Evolutionary conservation across 2,329 filamentous ascomycete genomes (phyloP).

Genomic region (Proliferodiscus dingleyae): DNA sequence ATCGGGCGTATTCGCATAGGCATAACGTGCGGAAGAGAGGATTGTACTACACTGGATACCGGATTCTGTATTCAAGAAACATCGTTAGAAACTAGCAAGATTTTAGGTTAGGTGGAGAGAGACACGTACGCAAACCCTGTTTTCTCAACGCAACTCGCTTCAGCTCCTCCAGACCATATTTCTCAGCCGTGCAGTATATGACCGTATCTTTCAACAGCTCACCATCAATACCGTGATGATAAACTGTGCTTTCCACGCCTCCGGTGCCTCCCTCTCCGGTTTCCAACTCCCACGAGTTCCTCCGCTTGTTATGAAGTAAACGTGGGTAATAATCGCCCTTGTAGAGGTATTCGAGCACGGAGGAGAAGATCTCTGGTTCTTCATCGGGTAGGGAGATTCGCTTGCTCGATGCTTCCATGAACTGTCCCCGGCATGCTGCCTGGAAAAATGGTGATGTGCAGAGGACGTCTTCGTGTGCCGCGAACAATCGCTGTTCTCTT

Average conservation of each 20-base stretch:
- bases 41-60: conserved; percentile 91
- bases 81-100: background rate
- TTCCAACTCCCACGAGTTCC: conserved; percentile 85
- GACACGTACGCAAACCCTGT: conserved; percentile 61
- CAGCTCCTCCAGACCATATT: conserved; percentile 86
- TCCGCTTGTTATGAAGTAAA: conserved; percentile 79
- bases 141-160: conserved; percentile 89
- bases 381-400: conserved; percentile 68
- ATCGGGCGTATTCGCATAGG: conserved; percentile 92
- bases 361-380: conserved; percentile 90
- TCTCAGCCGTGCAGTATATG: conserved; percentile 88
- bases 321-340: conserved; percentile 60
- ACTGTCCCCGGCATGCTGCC: conserved; percentile 64
- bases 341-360: conserved; percentile 93
- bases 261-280: conserved; percentile 42
- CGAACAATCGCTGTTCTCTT: conserved; percentile 81
- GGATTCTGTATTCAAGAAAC: conserved; percentile 8
- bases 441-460: conserved; percentile 81
- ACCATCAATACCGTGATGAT: conserved; percentile 67
- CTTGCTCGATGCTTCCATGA: conserved; percentile 71
- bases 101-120: background rate
- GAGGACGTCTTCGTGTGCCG: conserved; percentile 90
- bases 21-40: conserved; percentile 87
- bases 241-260: conserved; percentile 69
- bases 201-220: conserved; percentile 86